Percentiles rank a stretch among this genome's conserved stretches.
phyloP scores from a whole-genome alignment of 2,329 filamentous ascomycete genomes.

The Neurospora sp. region DNA sequence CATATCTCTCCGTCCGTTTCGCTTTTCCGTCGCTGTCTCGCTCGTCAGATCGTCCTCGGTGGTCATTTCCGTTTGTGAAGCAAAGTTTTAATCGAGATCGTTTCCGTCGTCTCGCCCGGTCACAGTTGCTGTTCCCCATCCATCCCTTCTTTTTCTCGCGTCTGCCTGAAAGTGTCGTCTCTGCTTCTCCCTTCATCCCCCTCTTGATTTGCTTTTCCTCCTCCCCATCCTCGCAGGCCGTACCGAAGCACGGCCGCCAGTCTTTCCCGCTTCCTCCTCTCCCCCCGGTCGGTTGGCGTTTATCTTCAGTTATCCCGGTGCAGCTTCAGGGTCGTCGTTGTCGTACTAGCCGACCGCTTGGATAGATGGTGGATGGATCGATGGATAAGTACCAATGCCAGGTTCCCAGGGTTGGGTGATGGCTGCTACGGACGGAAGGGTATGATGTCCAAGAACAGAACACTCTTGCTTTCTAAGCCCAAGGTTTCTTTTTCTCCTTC shows the following conservation, averaged over 20 bases:
- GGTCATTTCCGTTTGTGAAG: background rate
- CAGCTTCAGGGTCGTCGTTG: background rate
- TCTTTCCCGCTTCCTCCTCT: background rate
- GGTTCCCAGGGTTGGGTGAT: background rate
- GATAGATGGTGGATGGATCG: background rate
- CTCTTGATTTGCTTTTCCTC: background rate
- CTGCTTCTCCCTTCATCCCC: background rate
- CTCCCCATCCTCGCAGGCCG: background rate
- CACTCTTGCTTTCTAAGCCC: background rate
- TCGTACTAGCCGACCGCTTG: background rate
- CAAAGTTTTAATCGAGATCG: background rate
- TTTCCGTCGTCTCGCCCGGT: background rate
- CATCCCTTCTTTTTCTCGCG: background rate
- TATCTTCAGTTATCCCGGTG: background rate
- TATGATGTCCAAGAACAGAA: background rate
- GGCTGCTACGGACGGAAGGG: background rate
- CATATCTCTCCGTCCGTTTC: background rate
- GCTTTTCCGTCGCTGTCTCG: background rate
- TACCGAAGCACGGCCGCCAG: background rate
- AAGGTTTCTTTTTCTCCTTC: background rate
- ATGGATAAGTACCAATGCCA: background rate
- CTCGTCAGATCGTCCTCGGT: background rate
- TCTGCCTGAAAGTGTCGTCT: background rate
- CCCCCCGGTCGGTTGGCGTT: background rate
- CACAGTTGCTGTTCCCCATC: background rate